A percentile compares a stretch with the other conserved stretches of the same genome.
phyloP scores from a whole-genome alignment of 805 yeast genomes.

The Candida nemodendra region DNA sequence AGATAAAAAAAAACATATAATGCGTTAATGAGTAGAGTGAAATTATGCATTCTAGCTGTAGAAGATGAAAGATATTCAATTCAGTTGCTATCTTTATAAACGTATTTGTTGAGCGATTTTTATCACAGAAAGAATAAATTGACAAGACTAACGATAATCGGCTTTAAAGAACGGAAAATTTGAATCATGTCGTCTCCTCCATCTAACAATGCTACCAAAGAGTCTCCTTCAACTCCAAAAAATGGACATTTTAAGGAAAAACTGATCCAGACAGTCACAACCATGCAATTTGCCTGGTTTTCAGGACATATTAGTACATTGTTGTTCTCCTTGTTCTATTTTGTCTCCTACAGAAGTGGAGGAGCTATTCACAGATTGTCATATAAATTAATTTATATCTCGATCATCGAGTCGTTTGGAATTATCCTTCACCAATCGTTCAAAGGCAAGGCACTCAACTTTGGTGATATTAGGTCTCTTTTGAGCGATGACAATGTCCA shows the following conservation, averaged over 20 bases:
- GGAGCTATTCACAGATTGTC: constrained; percentile 39
- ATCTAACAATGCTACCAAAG: too few species aligned
- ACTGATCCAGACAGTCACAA: constrained; percentile 28
- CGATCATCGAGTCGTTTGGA: constrained; percentile 72
- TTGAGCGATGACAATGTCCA: constrained; percentile 49
- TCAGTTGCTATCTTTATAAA: too few species aligned
- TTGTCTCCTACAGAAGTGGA: constrained; percentile 33
- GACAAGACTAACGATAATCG: too few species aligned
- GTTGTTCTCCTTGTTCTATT: constrained; percentile 38
- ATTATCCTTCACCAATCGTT: constrained; percentile 67
- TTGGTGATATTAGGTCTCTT: constrained; percentile 26
- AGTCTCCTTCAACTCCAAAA: constrained; percentile 6
- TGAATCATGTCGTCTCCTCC: too few species aligned
- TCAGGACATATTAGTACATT: constrained; percentile 53
- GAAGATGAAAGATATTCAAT: too few species aligned
- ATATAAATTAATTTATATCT: constrained; percentile 60
- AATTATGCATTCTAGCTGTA: too few species aligned
- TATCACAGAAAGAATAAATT: too few species aligned
- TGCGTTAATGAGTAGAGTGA: too few species aligned
- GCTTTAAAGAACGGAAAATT: too few species aligned
- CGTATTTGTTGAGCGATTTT: too few species aligned
- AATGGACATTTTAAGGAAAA: constrained; percentile 11
- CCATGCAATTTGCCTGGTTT: constrained; percentile 79
- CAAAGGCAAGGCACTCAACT: constrained; percentile 31
- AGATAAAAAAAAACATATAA: too few species aligned